A percentile compares a stretch with the other conserved stretches of the same genome.
These are phyloP conservation scores for Arachnopeziza araneosa DNA, from an alignment of 2,329 filamentous ascomycete species.

Conservation along the genomic window DNA sequence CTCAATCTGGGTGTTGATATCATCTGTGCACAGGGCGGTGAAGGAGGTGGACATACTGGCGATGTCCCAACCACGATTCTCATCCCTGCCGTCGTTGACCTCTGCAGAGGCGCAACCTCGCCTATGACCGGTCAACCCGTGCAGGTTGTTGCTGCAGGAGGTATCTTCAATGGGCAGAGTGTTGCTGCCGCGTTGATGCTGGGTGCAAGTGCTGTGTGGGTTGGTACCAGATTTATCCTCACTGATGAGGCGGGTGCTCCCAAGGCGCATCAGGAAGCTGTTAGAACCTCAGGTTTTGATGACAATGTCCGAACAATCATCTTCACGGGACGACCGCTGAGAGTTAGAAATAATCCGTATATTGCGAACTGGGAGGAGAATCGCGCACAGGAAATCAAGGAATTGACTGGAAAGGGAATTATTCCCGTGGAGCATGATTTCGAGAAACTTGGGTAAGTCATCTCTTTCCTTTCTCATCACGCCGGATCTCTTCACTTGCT, in stretches of 20 bases:
- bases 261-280: conserved; percentile 90
- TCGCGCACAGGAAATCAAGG: conserved; percentile 82
- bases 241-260: conserved; percentile 92
- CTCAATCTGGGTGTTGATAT: conserved; percentile 88
- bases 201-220: conserved; percentile 89
- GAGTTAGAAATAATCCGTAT: conserved; percentile 89
- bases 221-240: conserved; percentile 93
- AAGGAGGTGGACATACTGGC: conserved; percentile 94
- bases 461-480: neutral
- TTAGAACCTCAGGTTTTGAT: conserved; percentile 84
- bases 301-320: conserved; percentile 97
- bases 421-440: conserved; percentile 94
- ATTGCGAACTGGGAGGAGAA: conserved; percentile 96
- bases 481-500: neutral
- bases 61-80: conserved; percentile 85
- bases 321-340: conserved; percentile 93
- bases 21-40: conserved; percentile 96
- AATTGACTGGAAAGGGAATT: conserved; percentile 80
- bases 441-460: conserved; percentile 62
- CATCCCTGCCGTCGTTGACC: conserved; percentile 84
- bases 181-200: conserved; percentile 89
- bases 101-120: conserved; percentile 74
- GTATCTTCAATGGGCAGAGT: conserved; percentile 87
- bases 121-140: conserved; percentile 83
- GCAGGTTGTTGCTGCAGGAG: conserved; percentile 88